A percentile compares a stretch with the other conserved stretches of the same genome.
Conservation (phyloP, 1,284 basidiomycete genomes). For the Psilocybe mexicana region DNA sequence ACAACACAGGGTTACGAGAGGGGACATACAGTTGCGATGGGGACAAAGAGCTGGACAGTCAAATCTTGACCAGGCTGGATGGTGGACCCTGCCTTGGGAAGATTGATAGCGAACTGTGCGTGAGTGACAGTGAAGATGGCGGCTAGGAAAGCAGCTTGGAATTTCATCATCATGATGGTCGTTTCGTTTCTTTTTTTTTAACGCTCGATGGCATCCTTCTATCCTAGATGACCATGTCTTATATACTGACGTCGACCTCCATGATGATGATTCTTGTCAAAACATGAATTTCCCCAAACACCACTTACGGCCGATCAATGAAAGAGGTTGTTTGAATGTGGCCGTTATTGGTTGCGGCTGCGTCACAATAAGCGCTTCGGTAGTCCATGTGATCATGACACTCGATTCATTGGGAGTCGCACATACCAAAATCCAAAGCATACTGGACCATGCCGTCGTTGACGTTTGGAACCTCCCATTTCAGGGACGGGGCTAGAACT, state of each 20-base stretch:
- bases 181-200: not conserved
- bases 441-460: too few species aligned
- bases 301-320: not conserved
- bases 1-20: not conserved
- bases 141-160: not conserved
- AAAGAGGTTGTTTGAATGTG: not conserved
- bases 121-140: conserved; percentile 1
- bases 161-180: not conserved
- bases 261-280: not conserved
- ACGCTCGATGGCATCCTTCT: not conserved
- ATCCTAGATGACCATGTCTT: not conserved
- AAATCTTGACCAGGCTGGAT: not conserved
- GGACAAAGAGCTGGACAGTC: conserved; percentile 1
- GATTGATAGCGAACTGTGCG: conserved; percentile 4
- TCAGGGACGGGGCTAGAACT: too few species aligned
- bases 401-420: not conserved
- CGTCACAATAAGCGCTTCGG: not conserved
- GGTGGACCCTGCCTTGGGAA: not conserved
- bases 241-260: not conserved
- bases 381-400: not conserved
- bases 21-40: conserved; percentile 1
- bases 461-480: too few species aligned
- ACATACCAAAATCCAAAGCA: not conserved
- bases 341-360: not conserved
- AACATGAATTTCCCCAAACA: not conserved